Evolutionary conservation across 257 asterid genomes (phyloP).

Genomic region (Leonotis leonurus): DNA sequence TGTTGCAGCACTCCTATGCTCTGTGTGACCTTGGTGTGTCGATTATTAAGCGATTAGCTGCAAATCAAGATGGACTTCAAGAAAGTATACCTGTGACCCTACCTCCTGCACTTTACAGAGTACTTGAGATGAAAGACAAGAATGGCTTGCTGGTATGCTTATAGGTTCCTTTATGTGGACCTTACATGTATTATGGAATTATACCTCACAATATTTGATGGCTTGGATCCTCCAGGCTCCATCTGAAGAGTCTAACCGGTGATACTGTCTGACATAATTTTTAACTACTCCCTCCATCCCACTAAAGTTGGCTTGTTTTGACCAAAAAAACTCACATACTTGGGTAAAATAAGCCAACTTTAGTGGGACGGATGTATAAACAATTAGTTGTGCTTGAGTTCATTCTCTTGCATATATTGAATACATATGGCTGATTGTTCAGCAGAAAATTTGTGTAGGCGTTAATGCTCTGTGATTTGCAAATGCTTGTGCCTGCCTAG

Average conservation of each 20-base stretch:
- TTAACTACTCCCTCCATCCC: no score
- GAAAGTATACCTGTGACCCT: constrained; percentile 52
- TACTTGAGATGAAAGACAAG: constrained; percentile 45
- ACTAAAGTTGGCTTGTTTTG: no score
- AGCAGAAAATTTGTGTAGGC: not conserved
- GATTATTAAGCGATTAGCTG: constrained; percentile 50
- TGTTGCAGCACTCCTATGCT: constrained; percentile 67
- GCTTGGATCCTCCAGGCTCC: not conserved
- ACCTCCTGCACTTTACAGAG: constrained; percentile 56
- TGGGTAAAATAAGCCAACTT: no score
- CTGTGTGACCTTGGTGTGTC: constrained; percentile 79
- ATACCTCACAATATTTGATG: constrained; percentile 12
- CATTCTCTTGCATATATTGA: not conserved
- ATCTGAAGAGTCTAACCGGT: not conserved
- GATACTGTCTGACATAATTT: not conserved
- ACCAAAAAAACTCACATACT: no score
- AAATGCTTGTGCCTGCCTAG: constrained; percentile 9
- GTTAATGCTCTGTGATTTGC: not conserved
- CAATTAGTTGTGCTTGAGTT: constrained; percentile 4
- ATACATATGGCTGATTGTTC: not conserved
- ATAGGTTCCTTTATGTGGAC: no score
- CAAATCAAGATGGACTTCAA: constrained; percentile 46
- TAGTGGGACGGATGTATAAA: no score
- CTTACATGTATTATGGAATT: constrained; percentile 1
- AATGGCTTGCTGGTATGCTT: constrained; percentile 49